Percentiles rank a stretch among this genome's conserved stretches.
Conservation (phyloP, 352 stramenopile species). For the Pythium vanterpoolii region DNA sequence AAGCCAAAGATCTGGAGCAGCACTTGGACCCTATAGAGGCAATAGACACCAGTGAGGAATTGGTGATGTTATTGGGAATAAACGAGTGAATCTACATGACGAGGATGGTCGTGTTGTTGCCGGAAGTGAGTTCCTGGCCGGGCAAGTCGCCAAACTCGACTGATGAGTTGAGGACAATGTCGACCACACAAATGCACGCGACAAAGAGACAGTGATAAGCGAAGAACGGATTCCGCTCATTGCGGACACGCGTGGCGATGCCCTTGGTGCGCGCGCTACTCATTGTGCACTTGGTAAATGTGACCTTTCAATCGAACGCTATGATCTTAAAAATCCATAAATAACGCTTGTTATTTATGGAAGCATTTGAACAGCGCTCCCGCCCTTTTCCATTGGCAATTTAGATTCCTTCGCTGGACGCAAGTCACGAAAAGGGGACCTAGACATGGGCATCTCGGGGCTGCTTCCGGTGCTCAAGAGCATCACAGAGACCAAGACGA, state of each 20-base stretch:
- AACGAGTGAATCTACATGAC: slow-evolving; percentile 55
- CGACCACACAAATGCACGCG: slow-evolving; percentile 40
- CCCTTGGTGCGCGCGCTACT: background rate
- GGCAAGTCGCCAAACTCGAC: slow-evolving; percentile 60
- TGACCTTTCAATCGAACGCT: slow-evolving; percentile 16
- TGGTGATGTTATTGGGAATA: too few relatives aligned
- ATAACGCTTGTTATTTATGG: slow-evolving; percentile 7
- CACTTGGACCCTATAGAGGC: slow-evolving; percentile 42
- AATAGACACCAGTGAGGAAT: background rate
- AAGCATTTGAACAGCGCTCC: slow-evolving; percentile 2
- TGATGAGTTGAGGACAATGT: slow-evolving; percentile 56
- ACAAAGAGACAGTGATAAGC: slow-evolving; percentile 36
- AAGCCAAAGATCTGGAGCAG: slow-evolving; percentile 58
- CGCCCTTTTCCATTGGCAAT: slow-evolving; percentile 7
- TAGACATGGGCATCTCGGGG: slow-evolving; percentile 36
- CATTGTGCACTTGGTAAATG: background rate
- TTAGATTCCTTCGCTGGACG: background rate
- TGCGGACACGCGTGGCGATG: background rate
- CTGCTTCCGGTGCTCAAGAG: slow-evolving; percentile 64
- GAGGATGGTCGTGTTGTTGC: slow-evolving; percentile 42
- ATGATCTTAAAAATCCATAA: slow-evolving; percentile 9
- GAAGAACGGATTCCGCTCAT: slow-evolving; percentile 36
- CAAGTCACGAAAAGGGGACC: background rate
- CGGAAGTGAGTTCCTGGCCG: slow-evolving; percentile 19
- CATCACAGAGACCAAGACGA: slow-evolving; percentile 60